Conservation (phyloP, 306 rosid genomes). For the Hippophae tibetana region DNA sequence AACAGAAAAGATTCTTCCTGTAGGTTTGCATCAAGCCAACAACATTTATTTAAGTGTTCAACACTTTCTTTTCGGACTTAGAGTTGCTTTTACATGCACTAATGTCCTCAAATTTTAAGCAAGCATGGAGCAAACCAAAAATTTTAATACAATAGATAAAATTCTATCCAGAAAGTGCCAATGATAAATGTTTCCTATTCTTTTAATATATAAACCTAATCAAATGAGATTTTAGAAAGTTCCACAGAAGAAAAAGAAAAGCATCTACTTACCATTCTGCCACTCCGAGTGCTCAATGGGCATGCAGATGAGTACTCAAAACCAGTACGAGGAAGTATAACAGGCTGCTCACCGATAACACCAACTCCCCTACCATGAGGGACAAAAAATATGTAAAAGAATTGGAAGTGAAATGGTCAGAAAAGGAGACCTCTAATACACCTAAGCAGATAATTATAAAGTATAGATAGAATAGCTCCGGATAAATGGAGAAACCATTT, state of each 20-base stretch:
- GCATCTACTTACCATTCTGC: conserved; percentile 74
- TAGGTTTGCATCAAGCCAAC: too few relatives aligned
- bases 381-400: conserved; percentile 1
- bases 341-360: conserved; percentile 95
- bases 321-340: conserved; percentile 71
- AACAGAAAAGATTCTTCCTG: background rate
- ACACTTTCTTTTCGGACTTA: background rate
- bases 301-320: conserved; percentile 98
- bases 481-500: too few relatives aligned
- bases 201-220: background rate
- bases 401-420: background rate
- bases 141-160: background rate
- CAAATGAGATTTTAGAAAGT: background rate
- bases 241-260: background rate
- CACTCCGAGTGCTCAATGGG: conserved; percentile 75
- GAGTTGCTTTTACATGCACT: background rate
- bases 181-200: background rate
- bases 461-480: background rate
- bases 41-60: background rate
- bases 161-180: background rate
- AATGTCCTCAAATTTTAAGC: conserved; percentile 1
- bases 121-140: too few relatives aligned
- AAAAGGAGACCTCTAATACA: background rate
- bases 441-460: background rate
- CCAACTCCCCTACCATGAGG: conserved; percentile 67